Evolutionary conservation across 2,329 filamentous ascomycete genomes (phyloP).

Genomic region (Microdochium trichocladiopsis): DNA sequence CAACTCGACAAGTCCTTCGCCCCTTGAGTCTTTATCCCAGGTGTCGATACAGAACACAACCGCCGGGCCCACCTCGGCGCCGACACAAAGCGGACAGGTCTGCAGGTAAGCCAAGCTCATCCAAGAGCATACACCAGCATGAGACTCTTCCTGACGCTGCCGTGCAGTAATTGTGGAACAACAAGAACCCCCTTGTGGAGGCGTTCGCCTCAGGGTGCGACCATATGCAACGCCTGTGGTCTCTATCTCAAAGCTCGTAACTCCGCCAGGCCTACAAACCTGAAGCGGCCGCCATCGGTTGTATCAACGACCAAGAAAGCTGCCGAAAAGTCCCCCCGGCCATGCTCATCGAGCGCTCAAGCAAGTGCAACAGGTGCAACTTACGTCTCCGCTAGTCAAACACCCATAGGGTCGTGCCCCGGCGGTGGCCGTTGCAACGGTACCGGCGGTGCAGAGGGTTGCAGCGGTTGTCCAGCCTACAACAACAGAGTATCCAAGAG

Average conservation of each 20-base stretch:
- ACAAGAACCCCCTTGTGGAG: slow-evolving; percentile 93
- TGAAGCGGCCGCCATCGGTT: slow-evolving; percentile 66
- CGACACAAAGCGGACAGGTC: slow-evolving; percentile 19
- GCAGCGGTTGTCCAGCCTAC: slow-evolving; percentile 91
- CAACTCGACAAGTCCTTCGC: slow-evolving; percentile 20
- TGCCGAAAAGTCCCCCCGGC: slow-evolving; percentile 26
- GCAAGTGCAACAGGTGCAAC: slow-evolving; percentile 47
- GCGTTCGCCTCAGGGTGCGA: slow-evolving; percentile 84
- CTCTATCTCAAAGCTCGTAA: slow-evolving; percentile 93
- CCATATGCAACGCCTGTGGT: slow-evolving; percentile 96
- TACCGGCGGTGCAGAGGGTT: slow-evolving; percentile 90
- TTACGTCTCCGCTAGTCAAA: slow-evolving; percentile 72
- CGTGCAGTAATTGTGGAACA: slow-evolving; percentile 80
- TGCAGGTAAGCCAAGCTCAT: slow-evolving; percentile 19
- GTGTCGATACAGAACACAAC: slow-evolving; percentile 9
- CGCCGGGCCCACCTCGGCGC: slow-evolving; percentile 5
- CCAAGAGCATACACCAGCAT: background rate
- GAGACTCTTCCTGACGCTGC: slow-evolving; percentile 18
- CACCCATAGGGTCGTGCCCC: slow-evolving; percentile 79
- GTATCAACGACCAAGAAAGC: slow-evolving; percentile 34
- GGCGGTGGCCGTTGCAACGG: slow-evolving; percentile 94
- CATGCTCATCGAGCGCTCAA: slow-evolving; percentile 26
- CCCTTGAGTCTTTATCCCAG: slow-evolving; percentile 15
- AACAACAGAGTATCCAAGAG: slow-evolving; percentile 94
- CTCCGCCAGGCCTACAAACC: slow-evolving; percentile 78